These are phyloP conservation scores for Agrocybe pediades DNA, from an alignment of 768 basidiomycete species.

Conservation along the genomic window DNA sequence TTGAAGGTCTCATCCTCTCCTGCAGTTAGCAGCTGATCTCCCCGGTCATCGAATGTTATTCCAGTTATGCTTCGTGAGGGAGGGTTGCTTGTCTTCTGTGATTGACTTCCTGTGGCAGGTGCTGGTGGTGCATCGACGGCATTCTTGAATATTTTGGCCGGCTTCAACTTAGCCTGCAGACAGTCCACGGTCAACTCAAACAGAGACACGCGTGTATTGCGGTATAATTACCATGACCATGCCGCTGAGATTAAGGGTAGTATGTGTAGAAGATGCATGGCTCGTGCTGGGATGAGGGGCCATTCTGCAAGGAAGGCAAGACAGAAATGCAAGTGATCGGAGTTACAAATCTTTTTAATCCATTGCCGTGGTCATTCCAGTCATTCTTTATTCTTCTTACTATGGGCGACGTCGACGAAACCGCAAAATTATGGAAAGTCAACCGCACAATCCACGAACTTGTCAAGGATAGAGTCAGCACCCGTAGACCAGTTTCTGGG, in stretches of 20 bases:
- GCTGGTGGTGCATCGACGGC: slow-evolving; percentile 65
- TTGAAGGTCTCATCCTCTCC: slow-evolving; percentile 93
- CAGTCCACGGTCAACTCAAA: slow-evolving; percentile 10
- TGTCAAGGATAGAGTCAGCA: slow-evolving; percentile 86
- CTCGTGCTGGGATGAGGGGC: slow-evolving; percentile 44
- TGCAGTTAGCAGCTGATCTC: slow-evolving; percentile 84
- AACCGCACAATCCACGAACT: slow-evolving; percentile 96
- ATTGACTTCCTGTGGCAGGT: slow-evolving; percentile 39
- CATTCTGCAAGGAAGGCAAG: slow-evolving; percentile 28
- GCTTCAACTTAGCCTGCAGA: slow-evolving; percentile 72
- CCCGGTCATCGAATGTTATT: slow-evolving; percentile 88
- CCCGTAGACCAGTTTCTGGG: slow-evolving; percentile 10
- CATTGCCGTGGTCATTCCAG: slow-evolving; percentile 10
- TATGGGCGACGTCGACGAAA: slow-evolving; percentile 78
- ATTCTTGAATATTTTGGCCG: slow-evolving; percentile 85
- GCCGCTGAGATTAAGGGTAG: slow-evolving; percentile 29
- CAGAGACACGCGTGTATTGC: neutral
- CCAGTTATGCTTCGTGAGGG: slow-evolving; percentile 81
- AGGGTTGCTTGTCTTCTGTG: slow-evolving; percentile 38
- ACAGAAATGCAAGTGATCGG: slow-evolving; percentile 36
- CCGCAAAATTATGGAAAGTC: slow-evolving; percentile 92
- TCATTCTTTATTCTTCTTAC: slow-evolving; percentile 24
- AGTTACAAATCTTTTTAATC: slow-evolving; percentile 51
- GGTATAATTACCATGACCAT: slow-evolving; percentile 47
- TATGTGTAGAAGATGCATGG: slow-evolving; percentile 27